Base-by-base conservation (phyloP, 2,329 filamentous ascomycete genomes). In the Metarhizium brunneum region DNA sequence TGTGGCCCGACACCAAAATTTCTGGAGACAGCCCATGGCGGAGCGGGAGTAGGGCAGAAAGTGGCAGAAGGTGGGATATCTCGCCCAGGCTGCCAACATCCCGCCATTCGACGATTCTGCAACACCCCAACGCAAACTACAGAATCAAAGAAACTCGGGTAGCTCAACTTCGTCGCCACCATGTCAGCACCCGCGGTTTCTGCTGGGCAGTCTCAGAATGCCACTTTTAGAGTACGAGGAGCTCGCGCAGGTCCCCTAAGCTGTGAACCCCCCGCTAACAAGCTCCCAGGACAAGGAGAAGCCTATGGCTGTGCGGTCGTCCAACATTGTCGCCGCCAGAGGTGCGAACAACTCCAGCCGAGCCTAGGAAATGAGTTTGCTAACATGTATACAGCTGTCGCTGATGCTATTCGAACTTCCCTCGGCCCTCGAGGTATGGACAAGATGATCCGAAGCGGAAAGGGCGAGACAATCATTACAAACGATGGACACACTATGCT, bases 401-500 rank as follows among this genome's bases (percentile, higher is more conserved):
- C 94, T 71, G 94, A 99, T 83, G 94, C 94, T 64, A 95, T 99
- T 71, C 83, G 94, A 79, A 97, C 92, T 32, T 97, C 94, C 59
- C 81, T 99, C 63, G 94, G 94, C 61, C 94, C 94, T 62, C 86
- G 94, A 73, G 94, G 94, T 69, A 96, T 96, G 92, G 92, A 96
- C 78, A 96, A 96, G 80, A 96, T 96, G 92, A 97, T 99, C 66
- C 88, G 95, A 79, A 95, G 88, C 58, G 89, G 91, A 71, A 96
- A 90, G 77, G 94, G 92, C 76, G 90, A 95, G 74, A 96, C 92
- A 57, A 94, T 97, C 72, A 99, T 99, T 76, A 99, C 94, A 68
- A 99, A 99, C 79, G 94, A 99, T 75, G 94, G 94, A 72, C 95
- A 95, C 78, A 99, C 94, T 56, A 99, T 99, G 92, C 78, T 99